These are phyloP conservation scores for Lepraria neglecta DNA, from an alignment of 495 filamentous ascomycete species.

Conservation along the genomic window DNA sequence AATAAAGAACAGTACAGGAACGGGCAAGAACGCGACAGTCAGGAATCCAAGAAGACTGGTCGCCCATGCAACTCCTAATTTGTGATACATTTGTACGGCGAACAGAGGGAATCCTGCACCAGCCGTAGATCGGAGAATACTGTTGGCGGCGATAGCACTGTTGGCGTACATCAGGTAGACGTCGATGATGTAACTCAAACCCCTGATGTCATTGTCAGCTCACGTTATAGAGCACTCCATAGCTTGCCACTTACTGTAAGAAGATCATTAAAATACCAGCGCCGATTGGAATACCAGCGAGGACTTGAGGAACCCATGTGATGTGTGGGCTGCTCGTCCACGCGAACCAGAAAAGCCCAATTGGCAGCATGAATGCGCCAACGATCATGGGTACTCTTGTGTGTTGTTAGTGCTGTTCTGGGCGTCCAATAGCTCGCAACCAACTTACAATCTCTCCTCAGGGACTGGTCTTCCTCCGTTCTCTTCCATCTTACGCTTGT, in stretches of 20 bases:
- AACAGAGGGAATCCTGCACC: conserved; percentile 55
- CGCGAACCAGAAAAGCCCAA: conserved; percentile 51
- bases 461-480: conserved; percentile 33
- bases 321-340: conserved; percentile 41
- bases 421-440: too few relatives aligned
- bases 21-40: conserved; percentile 56
- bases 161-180: conserved; percentile 46
- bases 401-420: not conserved
- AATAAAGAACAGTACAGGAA: conserved; percentile 64
- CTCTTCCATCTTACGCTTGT: conserved; percentile 22
- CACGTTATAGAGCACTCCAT: too few relatives aligned
- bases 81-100: conserved; percentile 49
- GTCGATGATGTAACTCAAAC: conserved; percentile 51
- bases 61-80: conserved; percentile 48
- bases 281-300: conserved; percentile 33
- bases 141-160: conserved; percentile 45
- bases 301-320: conserved; percentile 31
- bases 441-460: conserved; percentile 42
- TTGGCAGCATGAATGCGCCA: conserved; percentile 44
- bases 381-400: conserved; percentile 41
- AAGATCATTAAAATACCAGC: conserved; percentile 37
- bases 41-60: conserved; percentile 62
- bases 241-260: conserved; percentile 25
- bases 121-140: conserved; percentile 37
- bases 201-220: conserved; percentile 5